Base-by-base conservation (phyloP, 345 rosid genomes). In the Gossypium mustelinum region DNA sequence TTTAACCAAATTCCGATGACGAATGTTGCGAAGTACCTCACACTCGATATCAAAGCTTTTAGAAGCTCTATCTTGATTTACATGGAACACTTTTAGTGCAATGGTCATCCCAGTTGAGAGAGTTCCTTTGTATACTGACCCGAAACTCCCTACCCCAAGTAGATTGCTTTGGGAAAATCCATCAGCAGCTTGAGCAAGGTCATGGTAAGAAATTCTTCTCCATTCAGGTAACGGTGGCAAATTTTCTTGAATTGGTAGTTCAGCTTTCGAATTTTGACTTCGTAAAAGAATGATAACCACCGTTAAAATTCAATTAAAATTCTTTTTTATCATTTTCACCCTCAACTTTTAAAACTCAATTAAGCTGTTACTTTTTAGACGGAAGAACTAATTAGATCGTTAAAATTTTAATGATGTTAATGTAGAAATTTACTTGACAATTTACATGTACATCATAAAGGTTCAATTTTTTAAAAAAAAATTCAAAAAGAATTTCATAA, bases 1-100 rank as follows among this genome's bases (percentile, higher is more conserved):
- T 74, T 57, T 78, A 12, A 78, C 56, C 4, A 78, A 25, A 55
- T 78, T 78, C 3, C 81, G 77, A 8, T 73, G 80, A 2, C 80
- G 80, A 18, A 60, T 73, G 11, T 52, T 78, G 43, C 69, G 34
- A 6, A 74, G 17, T 2, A 79, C 51, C 41, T 79, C 78, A 55
- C 81, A 79, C 48, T 79, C 75, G 20, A 16, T 9, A 5, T 79
- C 72, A 45, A 74, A 79, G 64, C 81, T 79, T 18, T 18, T 61
- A 3, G 69, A 1, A 2, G 66, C 81, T 25, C 59, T 48, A 34
- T 74, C 75, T 62, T 9, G 7, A 1, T 62, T 63, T 4, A 43
- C 3, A 47, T 70, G 41, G 50, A 79, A 70, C 2, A 79, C 75
- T 63, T 79, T 79, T 18, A 79, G 22, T 18, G 78, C 78, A 13